Evolutionary conservation across 2,329 filamentous ascomycete genomes (phyloP).

Genomic region (Fusarium heterosporum): DNA sequence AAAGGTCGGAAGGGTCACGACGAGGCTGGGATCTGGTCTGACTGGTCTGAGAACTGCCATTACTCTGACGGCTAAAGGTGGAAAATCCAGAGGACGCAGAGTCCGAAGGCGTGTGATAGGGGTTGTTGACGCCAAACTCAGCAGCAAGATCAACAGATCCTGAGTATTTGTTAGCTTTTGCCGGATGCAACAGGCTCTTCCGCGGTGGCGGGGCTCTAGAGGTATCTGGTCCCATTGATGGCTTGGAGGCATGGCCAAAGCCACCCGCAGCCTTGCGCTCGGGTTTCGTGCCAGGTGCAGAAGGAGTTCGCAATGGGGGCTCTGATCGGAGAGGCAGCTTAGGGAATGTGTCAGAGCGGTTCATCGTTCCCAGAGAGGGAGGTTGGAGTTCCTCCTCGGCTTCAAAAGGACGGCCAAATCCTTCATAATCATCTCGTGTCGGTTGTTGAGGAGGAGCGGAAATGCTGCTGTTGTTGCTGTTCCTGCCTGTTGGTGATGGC

Average conservation of each 20-base stretch:
- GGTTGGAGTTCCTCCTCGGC: constrained; percentile 52
- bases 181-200: constrained; percentile 60
- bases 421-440: constrained; percentile 67
- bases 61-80: constrained; percentile 67
- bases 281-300: constrained; percentile 59
- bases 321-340: constrained; percentile 54
- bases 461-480: constrained; percentile 42
- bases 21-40: constrained; percentile 50
- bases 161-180: constrained; percentile 53
- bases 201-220: constrained; percentile 66
- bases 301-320: constrained; percentile 58
- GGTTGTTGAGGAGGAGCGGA: constrained; percentile 55
- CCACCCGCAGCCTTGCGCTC: constrained; percentile 51
- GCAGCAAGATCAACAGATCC: constrained; percentile 66
- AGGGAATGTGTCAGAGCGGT: constrained; percentile 67
- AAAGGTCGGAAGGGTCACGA: constrained; percentile 57
- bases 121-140: constrained; percentile 71
- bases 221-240: constrained; percentile 62
- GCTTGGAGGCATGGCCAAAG: constrained; percentile 51
- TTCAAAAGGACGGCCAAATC: constrained; percentile 64
- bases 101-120: constrained; percentile 72
- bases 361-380: constrained; percentile 53
- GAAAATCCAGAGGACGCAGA: constrained; percentile 75
- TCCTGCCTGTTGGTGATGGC: constrained; percentile 21
- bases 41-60: constrained; percentile 69